phyloP scores from a whole-genome alignment of 139 green algal species.

The Micractinium sp. region DNA sequence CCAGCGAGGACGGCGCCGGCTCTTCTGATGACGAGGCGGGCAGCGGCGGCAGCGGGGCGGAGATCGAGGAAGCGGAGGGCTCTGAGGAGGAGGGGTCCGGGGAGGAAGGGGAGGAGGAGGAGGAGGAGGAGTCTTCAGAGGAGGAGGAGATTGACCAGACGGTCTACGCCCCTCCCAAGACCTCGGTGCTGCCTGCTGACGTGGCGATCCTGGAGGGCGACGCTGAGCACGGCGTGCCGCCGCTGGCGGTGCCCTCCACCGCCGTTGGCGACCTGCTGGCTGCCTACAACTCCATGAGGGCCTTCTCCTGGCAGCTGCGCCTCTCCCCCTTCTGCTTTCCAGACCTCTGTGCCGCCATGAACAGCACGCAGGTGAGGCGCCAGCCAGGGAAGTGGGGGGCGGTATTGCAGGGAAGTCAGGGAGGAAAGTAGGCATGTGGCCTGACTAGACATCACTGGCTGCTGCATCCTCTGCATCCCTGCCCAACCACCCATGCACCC shows the following conservation, averaged over 20 bases:
- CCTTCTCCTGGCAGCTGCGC: slow-evolving; percentile 84
- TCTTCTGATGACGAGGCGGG: background rate
- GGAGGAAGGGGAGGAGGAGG: slow-evolving; percentile 10
- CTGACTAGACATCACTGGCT: no score
- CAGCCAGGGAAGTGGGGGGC: background rate
- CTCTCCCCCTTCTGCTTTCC: slow-evolving; percentile 76
- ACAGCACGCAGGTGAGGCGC: background rate
- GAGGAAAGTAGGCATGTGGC: background rate
- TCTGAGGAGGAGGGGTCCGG: background rate
- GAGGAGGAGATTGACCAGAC: slow-evolving; percentile 28
- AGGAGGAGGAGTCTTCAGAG: background rate
- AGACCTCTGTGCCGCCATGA: slow-evolving; percentile 55
- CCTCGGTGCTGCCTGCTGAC: background rate
- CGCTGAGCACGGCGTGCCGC: slow-evolving; percentile 1
- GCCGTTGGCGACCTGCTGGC: slow-evolving; percentile 55
- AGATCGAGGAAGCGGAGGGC: background rate
- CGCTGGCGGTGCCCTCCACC: slow-evolving; percentile 17
- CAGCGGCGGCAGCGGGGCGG: no score
- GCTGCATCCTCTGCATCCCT: background rate
- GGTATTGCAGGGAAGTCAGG: background rate
- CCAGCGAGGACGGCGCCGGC: background rate
- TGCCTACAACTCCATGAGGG: slow-evolving; percentile 71
- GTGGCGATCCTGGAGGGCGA: slow-evolving; percentile 5
- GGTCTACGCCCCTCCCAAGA: slow-evolving; percentile 4
- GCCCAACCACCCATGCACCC: background rate